These are phyloP conservation scores for Ascochyta clinopodiicola DNA, from an alignment of 2,329 filamentous ascomycete species.

Conservation along the genomic window DNA sequence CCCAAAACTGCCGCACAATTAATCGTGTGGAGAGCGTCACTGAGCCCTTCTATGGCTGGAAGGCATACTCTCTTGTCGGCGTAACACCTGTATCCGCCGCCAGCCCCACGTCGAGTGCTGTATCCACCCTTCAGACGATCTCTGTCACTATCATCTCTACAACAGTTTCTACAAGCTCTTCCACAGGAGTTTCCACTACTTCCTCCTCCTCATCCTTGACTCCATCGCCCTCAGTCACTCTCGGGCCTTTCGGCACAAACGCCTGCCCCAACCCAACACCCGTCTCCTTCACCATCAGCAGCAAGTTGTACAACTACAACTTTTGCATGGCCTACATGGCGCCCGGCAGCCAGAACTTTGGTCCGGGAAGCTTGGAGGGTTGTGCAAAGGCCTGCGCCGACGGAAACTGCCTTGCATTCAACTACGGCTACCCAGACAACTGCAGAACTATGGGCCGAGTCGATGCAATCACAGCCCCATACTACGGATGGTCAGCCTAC, in stretches of 20 bases:
- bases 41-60: neutral
- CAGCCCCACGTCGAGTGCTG: neutral
- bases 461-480: neutral
- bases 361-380: neutral
- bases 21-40: neutral
- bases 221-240: neutral
- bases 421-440: neutral
- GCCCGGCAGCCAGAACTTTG: neutral
- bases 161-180: neutral
- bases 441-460: neutral
- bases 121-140: neutral
- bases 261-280: conserved; percentile 3
- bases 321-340: neutral
- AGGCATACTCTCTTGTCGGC: conserved; percentile 1
- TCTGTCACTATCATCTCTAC: neutral
- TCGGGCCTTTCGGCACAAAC: neutral
- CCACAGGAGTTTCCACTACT: neutral
- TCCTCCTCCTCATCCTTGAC: neutral
- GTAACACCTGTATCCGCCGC: neutral
- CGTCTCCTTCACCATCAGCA: neutral
- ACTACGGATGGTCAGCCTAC: neutral
- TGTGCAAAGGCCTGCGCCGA: neutral
- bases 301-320: conserved; percentile 2
- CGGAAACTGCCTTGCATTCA: neutral
- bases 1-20: neutral